A percentile compares a stretch with the other conserved stretches of the same genome.
Conservation (phyloP, 108 stramenopile species). For the Schizochytrium sp. region DNA sequence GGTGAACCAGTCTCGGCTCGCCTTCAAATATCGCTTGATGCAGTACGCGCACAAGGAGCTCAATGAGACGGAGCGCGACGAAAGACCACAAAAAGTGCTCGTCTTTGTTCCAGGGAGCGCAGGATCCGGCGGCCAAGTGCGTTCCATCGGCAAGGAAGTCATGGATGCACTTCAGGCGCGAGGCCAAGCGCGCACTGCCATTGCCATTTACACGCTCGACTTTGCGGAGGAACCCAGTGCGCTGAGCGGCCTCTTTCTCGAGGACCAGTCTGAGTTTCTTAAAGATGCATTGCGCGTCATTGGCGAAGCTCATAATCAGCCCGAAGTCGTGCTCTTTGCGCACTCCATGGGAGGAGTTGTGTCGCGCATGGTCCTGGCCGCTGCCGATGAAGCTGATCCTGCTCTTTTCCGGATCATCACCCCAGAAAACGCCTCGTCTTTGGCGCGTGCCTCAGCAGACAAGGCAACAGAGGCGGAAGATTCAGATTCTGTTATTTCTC, state of each 20-base stretch:
- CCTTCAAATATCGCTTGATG: neutral
- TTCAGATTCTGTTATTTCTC: no score
- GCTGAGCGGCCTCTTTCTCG: neutral
- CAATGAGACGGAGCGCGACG: neutral
- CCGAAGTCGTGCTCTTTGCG: neutral
- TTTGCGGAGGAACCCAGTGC: neutral
- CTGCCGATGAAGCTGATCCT: neutral
- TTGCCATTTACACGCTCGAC: neutral
- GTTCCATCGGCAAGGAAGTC: neutral
- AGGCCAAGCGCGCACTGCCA: neutral
- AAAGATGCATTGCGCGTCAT: neutral
- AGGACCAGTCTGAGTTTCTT: neutral
- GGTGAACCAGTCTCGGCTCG: neutral
- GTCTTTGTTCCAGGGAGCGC: neutral
- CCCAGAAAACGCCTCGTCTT: neutral
- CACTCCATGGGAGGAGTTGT: slow-evolving; percentile 14
- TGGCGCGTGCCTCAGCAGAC: no score
- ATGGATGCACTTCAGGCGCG: neutral
- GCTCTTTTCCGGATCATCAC: neutral
- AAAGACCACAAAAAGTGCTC: neutral
- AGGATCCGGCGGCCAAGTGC: neutral
- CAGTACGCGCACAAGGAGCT: neutral
- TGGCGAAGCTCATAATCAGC: neutral
- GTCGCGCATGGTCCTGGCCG: neutral
- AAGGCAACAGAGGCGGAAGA: no score